These are phyloP conservation scores for Fusarium fracticaudum DNA, from an alignment of 2,329 filamentous ascomycete genomes.

Conservation along the genomic window DNA sequence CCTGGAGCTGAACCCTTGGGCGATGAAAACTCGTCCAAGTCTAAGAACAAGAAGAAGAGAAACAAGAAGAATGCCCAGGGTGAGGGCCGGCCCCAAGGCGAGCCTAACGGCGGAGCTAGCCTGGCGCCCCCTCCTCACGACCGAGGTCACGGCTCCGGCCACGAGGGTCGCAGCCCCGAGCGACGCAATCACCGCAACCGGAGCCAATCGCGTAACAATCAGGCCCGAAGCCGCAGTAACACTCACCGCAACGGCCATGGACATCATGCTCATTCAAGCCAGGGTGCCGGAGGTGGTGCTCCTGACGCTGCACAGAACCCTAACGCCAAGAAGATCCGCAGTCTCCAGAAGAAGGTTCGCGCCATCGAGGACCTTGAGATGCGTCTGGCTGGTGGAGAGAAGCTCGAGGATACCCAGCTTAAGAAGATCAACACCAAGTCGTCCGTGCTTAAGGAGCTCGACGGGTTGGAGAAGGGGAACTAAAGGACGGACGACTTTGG, in stretches of 20 bases:
- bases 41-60: slow-evolving; percentile 99
- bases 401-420: slow-evolving; percentile 97
- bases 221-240: slow-evolving; percentile 62
- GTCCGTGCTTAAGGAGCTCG: slow-evolving; percentile 83
- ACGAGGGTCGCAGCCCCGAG: slow-evolving; percentile 72
- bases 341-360: slow-evolving; percentile 94
- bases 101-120: slow-evolving; percentile 57
- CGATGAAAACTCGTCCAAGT: slow-evolving; percentile 79
- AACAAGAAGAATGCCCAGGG: slow-evolving; percentile 87
- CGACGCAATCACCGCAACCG: slow-evolving; percentile 61
- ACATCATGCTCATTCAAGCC: slow-evolving; percentile 37
- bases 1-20: slow-evolving; percentile 70
- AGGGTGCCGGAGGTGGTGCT: slow-evolving; percentile 58
- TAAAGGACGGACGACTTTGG: slow-evolving; percentile 7
- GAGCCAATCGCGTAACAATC: slow-evolving; percentile 65
- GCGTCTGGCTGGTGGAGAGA: slow-evolving; percentile 92
- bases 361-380: slow-evolving; percentile 99
- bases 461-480: slow-evolving; percentile 58
- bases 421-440: slow-evolving; percentile 97
- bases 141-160: slow-evolving; percentile 51
- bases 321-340: slow-evolving; percentile 94
- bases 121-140: slow-evolving; percentile 59
- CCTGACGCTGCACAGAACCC: slow-evolving; percentile 66
- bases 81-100: slow-evolving; percentile 65
- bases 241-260: slow-evolving; percentile 49